A percentile compares a stretch with the other conserved stretches of the same genome.
Evolutionary conservation across 1,284 basidiomycete species (phyloP).

Genomic region (Mycosarcoma mackinlayi): DNA sequence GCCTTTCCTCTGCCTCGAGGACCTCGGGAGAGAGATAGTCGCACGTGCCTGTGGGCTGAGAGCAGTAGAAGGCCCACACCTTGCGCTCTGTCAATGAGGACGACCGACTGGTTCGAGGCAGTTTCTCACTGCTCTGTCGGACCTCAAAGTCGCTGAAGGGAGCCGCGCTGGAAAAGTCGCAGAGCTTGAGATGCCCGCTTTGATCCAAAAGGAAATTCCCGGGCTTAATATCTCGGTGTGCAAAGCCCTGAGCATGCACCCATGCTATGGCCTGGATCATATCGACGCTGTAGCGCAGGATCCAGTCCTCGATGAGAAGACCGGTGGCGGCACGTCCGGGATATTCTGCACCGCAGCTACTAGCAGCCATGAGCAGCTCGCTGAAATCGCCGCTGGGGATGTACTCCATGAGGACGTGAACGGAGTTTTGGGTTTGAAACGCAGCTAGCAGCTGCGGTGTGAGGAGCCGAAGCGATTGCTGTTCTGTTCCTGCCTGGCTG

Average conservation of each 20-base stretch:
- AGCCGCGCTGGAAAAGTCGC: constrained; percentile 66
- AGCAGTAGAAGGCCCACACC: constrained; percentile 60
- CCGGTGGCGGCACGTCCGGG: constrained; percentile 56
- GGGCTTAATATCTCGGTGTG: constrained; percentile 67
- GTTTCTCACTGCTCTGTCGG: neutral
- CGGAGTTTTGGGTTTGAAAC: constrained; percentile 60
- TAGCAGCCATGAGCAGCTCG: constrained; percentile 59
- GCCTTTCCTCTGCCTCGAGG: constrained; percentile 58
- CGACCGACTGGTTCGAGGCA: neutral
- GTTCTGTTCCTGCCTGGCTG: neutral
- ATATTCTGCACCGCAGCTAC: constrained; percentile 44
- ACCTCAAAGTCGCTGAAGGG: constrained; percentile 57
- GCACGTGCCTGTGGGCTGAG: constrained; percentile 63
- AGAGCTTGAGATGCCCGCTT: constrained; percentile 64
- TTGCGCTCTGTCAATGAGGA: constrained; percentile 29
- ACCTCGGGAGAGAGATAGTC: constrained; percentile 68
- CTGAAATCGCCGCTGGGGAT: constrained; percentile 65
- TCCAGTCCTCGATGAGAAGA: constrained; percentile 58
- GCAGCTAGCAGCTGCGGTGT: constrained; percentile 62
- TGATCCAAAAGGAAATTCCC: constrained; percentile 64
- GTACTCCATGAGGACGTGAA: constrained; percentile 67
- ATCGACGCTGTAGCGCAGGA: constrained; percentile 59
- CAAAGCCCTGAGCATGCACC: constrained; percentile 61
- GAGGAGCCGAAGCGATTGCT: constrained; percentile 10
- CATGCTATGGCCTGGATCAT: constrained; percentile 65